Evolutionary conservation across 305 asterid species (phyloP), one percentile per base, ranked within the genome.

Genomic region (Plantago coronopus): DNA sequence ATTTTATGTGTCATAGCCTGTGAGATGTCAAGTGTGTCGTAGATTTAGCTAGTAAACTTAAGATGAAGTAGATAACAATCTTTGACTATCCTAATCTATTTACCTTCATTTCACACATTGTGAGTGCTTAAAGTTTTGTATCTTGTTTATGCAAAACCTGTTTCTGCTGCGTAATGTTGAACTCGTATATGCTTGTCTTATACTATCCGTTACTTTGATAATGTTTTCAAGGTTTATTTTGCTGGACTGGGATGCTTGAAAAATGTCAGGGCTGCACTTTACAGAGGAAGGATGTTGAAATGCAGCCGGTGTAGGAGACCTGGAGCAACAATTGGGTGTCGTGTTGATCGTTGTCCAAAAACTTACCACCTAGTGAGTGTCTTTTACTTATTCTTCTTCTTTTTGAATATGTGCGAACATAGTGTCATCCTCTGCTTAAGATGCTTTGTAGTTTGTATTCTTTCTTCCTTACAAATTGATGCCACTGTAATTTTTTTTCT

Each of bases 281-380:
- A 84, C 78, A 75, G 99, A 66, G 99, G 99, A 79, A 85, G 90
- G 74, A 86, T 77, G 62, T 79, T 89, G 78, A 94, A 94, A 72
- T 94, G 99, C 81, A 90, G 81, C 66, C 96, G 96, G 43, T 94
- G 99, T 72, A 83, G 86, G 77, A 89, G 93, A 80, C 88, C 95
- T 64, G 99, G 99, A 66, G 99, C 99, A 69, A 94, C 99, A 54
- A 89, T 87, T 74, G 99, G 99, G 48, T 94, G 99, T 67, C 97
- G 99, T 69, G 99, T 94, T 70, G 99, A 94, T 76, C 83, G 99
- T 47, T 94, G 99, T 70, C 97, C 99, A 45, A 94, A 75, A 80
- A 94, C 99, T 57, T 94, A 89, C 81, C 99, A 94, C 72, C 77
- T 94, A 69, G 99, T 94, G 69, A 79, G 99, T 74, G 63, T 59